Base-by-base conservation (phyloP, 1,284 basidiomycete species). In the Phellopilus nigrolimitatus region DNA sequence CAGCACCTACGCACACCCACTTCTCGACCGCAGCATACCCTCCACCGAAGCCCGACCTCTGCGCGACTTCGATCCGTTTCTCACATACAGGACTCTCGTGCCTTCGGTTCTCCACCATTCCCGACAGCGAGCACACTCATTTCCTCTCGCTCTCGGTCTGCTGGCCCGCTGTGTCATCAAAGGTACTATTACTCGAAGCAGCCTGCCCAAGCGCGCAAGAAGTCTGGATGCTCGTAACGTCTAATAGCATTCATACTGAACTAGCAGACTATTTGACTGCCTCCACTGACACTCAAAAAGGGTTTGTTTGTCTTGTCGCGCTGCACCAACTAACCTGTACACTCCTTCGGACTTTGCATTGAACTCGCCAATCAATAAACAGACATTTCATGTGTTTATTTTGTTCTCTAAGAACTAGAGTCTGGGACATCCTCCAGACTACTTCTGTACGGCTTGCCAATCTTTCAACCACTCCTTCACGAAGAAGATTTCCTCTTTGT, bases 401-500 rank as follows among this genome's bases (percentile, higher is more conserved):
- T 28, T 42, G 21, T 43, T 30, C 7, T 30, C 28, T 7, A 12
- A 30, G 6, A 7, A 30, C n/a, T n/a, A n/a, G n/a, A n/a, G n/a
- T n/a, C n/a, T n/a, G n/a, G n/a, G n/a, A 30, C 2, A 3, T 37
- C 7, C 34, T n/a, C 19, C 8, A n/a, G 7, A 7, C 15, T 37
- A 17, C 34, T 37, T 17, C 7, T 15, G 45, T 7, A 4, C 25
- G n/a, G 9, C 64, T 61, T 4, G 60, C 68, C 75, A 91, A 60
- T 87, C 82, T 62, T 80, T 75, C 58, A 97, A 64, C 95, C 95
- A 98, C 39, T 75, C 76, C 54, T 68, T 70, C 19, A 97, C 91
- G 64, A 97, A 97, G 12, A 66, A 70, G 36, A 93, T 77, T 74
- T 88, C 88, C 64, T 94, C 82, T 36, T 69, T 67, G 60, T 98